A percentile compares a stretch with the other conserved stretches of the same genome.
Conservation (phyloP, 768 basidiomycete genomes). For the Podaxis sp. region DNA sequence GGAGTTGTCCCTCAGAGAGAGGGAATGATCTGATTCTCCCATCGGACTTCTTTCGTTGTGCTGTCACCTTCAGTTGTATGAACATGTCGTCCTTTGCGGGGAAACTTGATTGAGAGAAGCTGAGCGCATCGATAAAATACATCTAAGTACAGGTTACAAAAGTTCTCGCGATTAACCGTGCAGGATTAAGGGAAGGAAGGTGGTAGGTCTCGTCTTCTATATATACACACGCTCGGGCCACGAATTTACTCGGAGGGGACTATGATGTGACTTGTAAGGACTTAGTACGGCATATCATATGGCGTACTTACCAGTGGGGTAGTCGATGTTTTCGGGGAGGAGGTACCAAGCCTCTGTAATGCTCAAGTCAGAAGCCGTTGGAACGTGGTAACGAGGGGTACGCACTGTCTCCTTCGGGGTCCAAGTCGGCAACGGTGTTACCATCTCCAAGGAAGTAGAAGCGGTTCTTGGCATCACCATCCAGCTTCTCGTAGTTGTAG, state of each 20-base stretch:
- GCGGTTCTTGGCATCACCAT: conserved; percentile 40
- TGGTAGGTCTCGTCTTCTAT: too few relatives aligned
- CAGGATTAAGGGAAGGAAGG: too few relatives aligned
- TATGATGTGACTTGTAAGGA: neutral
- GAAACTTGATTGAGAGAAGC: too few relatives aligned
- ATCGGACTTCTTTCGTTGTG: neutral
- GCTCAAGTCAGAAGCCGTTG: neutral
- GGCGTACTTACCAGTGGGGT: conserved; percentile 37
- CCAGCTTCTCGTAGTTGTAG: conserved; percentile 48
- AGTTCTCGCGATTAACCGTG: too few relatives aligned
- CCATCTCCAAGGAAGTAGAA: conserved; percentile 65
- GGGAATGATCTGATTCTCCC: conserved; percentile 52
- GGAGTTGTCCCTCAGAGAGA: conserved; percentile 55
- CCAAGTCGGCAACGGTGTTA: conserved; percentile 49
- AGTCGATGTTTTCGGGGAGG: conserved; percentile 37
- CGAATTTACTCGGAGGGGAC: neutral
- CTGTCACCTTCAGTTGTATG: neutral
- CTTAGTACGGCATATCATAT: neutral
- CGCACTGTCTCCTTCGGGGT: conserved; percentile 31
- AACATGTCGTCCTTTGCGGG: neutral
- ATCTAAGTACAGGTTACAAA: too few relatives aligned
- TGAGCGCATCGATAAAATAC: too few relatives aligned
- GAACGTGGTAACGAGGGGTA: neutral
- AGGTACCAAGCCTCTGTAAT: conserved; percentile 46
- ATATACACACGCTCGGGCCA: neutral